Percentiles rank a stretch among this genome's conserved stretches.
These are phyloP conservation scores for Brachypodium distachyon DNA, from an alignment of 202 grass and related monocot species.

Conservation along the genomic window DNA sequence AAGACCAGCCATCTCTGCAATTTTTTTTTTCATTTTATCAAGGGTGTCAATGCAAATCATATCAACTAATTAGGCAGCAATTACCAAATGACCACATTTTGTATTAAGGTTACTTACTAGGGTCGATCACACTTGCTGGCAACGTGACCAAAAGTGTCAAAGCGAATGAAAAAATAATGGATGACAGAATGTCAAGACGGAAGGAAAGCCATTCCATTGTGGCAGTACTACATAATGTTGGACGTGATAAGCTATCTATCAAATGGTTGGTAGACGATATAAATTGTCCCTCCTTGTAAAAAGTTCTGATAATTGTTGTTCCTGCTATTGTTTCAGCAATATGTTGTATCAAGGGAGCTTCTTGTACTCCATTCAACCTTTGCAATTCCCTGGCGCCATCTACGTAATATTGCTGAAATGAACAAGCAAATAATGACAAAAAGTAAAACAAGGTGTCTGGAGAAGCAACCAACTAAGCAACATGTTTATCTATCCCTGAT, in stretches of 20 bases:
- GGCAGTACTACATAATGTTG: conserved; percentile 47
- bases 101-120: conserved; percentile 60
- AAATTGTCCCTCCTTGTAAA: conserved; percentile 53
- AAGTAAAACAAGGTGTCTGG: no score
- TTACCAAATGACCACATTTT: no score
- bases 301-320: conserved; percentile 56
- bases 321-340: conserved; percentile 57
- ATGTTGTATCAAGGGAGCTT: conserved; percentile 63
- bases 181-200: conserved; percentile 58
- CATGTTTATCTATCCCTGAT: neutral
- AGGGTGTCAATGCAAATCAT: neutral
- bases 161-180: conserved; percentile 45
- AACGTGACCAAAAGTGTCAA: conserved; percentile 42
- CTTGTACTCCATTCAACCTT: conserved; percentile 43
- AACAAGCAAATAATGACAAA: neutral
- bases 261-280: conserved; percentile 26
- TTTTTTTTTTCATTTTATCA: no score
- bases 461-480: no score
- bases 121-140: conserved; percentile 29
- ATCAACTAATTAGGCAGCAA: no score
- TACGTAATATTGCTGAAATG: conserved; percentile 66
- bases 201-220: conserved; percentile 56
- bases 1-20: conserved; percentile 60
- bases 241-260: conserved; percentile 46
- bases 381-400: conserved; percentile 60